phyloP scores from a whole-genome alignment of 2,329 filamentous ascomycete genomes.

The Trichoderma gracile region DNA sequence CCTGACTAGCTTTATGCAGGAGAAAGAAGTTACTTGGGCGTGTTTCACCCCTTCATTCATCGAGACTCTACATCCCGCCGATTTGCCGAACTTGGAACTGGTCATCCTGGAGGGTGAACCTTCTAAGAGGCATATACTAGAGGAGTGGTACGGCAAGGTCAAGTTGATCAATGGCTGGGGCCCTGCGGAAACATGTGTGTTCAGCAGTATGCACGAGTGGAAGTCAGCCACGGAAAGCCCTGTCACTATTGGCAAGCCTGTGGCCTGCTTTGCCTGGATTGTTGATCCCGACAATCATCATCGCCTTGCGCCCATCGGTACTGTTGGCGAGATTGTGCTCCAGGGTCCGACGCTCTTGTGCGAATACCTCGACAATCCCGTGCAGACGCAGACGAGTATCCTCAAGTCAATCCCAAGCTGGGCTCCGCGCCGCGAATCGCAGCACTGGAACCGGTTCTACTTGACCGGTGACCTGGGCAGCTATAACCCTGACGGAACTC shows the following conservation, averaged over 20 bases:
- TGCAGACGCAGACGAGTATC: neutral
- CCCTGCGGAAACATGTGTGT: slow-evolving; percentile 26
- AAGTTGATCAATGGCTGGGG: slow-evolving; percentile 29
- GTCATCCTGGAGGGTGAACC: slow-evolving; percentile 25
- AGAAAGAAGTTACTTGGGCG: slow-evolving; percentile 1
- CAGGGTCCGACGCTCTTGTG: slow-evolving; percentile 13
- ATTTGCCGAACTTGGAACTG: slow-evolving; percentile 19
- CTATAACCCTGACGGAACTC: slow-evolving; percentile 8
- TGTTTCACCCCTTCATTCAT: slow-evolving; percentile 21
- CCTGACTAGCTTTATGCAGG: slow-evolving; percentile 7
- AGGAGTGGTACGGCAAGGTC: slow-evolving; percentile 23
- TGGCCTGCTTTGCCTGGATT: slow-evolving; percentile 11
- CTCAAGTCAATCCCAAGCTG: neutral
- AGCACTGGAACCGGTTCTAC: slow-evolving; percentile 11
- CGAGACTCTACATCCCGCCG: neutral
- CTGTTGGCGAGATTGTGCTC: slow-evolving; percentile 22
- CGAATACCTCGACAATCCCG: slow-evolving; percentile 22
- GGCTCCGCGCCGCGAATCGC: neutral
- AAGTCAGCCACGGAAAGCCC: slow-evolving; percentile 8
- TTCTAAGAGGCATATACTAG: slow-evolving; percentile 10
- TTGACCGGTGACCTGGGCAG: neutral
- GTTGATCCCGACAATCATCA: slow-evolving; percentile 7
- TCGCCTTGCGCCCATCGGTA: slow-evolving; percentile 17
- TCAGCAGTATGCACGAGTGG: slow-evolving; percentile 20
- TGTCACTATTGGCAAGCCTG: slow-evolving; percentile 14